phyloP scores from a whole-genome alignment of 106 monocot species.

The Ottelia alismoides region DNA sequence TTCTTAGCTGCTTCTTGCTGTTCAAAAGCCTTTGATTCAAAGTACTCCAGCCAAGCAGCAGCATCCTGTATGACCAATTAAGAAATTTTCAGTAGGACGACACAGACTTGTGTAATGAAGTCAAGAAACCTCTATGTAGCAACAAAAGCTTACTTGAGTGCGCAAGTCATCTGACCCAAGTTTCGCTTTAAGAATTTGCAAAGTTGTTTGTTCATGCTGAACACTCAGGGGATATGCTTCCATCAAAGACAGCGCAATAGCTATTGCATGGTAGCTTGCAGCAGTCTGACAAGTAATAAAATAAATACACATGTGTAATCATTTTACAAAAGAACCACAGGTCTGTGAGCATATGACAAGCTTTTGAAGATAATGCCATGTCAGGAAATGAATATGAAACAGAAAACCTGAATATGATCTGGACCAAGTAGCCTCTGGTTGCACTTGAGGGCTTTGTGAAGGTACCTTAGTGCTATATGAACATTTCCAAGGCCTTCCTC shows the following conservation, averaged over 20 bases:
- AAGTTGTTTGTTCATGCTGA: conserved; percentile 98
- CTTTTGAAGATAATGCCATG: too few species aligned
- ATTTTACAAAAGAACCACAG: background rate
- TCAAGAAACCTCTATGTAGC: background rate
- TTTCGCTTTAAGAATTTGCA: conserved; percentile 90
- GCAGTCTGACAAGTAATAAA: conserved; percentile 48
- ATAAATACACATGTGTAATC: background rate
- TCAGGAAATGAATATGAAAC: conserved; percentile 6
- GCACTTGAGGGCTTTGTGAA: conserved; percentile 97
- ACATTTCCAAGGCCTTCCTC: conserved; percentile 99
- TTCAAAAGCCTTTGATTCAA: conserved; percentile 94
- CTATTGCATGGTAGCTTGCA: conserved; percentile 99
- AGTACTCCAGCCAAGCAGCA: conserved; percentile 97
- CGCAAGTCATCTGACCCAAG: conserved; percentile 92
- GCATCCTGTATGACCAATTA: conserved; percentile 71
- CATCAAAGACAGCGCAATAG: conserved; percentile 96
- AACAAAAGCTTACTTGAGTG: conserved; percentile 43
- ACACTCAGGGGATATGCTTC: conserved; percentile 98
- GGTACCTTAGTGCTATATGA: conserved; percentile 90
- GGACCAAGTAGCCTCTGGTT: conserved; percentile 95
- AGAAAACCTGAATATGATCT: conserved; percentile 96
- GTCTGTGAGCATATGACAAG: background rate
- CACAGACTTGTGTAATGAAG: background rate
- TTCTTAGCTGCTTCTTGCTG: conserved; percentile 97
- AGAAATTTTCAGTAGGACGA: too few species aligned